Base-by-base conservation (phyloP, 495 filamentous ascomycete species). In the Penicillium dipodomyicola region DNA sequence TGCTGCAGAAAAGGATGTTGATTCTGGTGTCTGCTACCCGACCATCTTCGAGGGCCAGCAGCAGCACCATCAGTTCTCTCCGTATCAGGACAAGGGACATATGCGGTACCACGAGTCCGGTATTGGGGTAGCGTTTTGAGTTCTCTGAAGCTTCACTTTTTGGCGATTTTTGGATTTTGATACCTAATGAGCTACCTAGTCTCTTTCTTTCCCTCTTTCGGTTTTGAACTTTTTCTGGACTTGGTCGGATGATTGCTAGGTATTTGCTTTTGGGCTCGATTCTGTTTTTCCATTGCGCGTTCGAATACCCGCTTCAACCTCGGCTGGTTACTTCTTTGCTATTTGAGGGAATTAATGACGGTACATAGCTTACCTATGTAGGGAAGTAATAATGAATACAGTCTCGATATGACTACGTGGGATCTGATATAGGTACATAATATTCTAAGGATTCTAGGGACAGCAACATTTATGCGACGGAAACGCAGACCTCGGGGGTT, bases 111-210 rank as follows among this genome's bases (percentile, higher is more conserved):
- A 58, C 5, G 62, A 63, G 7, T 67, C 69, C 10, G 54, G 61
- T 17, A 68, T 77, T 30, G 74, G 74, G 40, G 17, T 77, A 15
- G 74, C 74, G 20, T 77, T 74, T 51, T 77, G 56, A 67, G 25
- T 54, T 52, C 20, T 43, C 12, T 29, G 17, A 27, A 19, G 1
- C 22, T 30, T 35, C 7, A 22, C 37, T 27, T 41, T 39, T 48
- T 25, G 45, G 23, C 27, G 5, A 2, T 40, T 39, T 1, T 15
- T 11, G 10, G 43, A 37, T 49, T 39, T 33, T 23, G 35, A 25
- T 25, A 25, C 4, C 49, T 45, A 29, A 19, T 40, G 14, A 29
- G 29, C 14, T 32, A 10, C 11, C 9, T n/a, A 4, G 22, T 50
- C 19, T 39, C n/a, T 5, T 44, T 27, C 17, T 45, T 14, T 45